Evolutionary conservation across 1,139 yeast species (phyloP).

Genomic region (Geotrichum aggregatum): DNA sequence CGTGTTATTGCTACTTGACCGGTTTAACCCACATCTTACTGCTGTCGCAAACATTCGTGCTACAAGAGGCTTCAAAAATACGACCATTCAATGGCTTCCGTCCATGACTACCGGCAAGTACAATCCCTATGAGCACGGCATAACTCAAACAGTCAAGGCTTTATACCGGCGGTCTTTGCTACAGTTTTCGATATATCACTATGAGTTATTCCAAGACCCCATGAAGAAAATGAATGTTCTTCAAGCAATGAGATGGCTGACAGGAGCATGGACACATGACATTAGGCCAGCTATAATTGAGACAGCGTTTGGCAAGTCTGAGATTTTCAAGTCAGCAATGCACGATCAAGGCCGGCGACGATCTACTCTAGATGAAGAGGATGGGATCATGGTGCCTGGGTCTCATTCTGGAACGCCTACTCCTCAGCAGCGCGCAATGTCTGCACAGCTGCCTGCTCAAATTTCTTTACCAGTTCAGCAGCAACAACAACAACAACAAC

Average conservation of each 20-base stretch:
- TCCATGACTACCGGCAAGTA: constrained; percentile 18
- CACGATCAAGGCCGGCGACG: neutral
- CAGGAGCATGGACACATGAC: constrained; percentile 19
- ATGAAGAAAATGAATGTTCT: constrained; percentile 20
- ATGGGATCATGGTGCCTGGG: neutral
- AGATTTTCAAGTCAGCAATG: constrained; percentile 10
- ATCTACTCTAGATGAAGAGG: constrained; percentile 4
- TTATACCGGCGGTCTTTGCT: constrained; percentile 13
- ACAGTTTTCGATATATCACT: constrained; percentile 16
- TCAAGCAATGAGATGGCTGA: constrained; percentile 18
- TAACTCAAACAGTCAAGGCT: constrained; percentile 16
- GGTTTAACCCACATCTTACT: constrained; percentile 19
- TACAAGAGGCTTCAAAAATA: constrained; percentile 18
- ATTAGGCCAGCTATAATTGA: constrained; percentile 13
- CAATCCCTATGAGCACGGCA: constrained; percentile 20
- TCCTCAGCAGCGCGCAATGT: constrained; percentile 10
- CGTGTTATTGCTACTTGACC: constrained; percentile 15
- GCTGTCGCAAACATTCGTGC: constrained; percentile 20
- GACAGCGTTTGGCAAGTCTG: constrained; percentile 15
- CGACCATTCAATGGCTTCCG: constrained; percentile 20
- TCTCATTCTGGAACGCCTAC: constrained; percentile 1
- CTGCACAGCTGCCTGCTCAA: constrained; percentile 4
- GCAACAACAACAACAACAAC: neutral
- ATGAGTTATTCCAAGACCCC: constrained; percentile 19
- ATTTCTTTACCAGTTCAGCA: neutral